These are phyloP conservation scores for Colletotrichum sp. DNA, from an alignment of 2,329 filamentous ascomycete species.

Conservation along the genomic window DNA sequence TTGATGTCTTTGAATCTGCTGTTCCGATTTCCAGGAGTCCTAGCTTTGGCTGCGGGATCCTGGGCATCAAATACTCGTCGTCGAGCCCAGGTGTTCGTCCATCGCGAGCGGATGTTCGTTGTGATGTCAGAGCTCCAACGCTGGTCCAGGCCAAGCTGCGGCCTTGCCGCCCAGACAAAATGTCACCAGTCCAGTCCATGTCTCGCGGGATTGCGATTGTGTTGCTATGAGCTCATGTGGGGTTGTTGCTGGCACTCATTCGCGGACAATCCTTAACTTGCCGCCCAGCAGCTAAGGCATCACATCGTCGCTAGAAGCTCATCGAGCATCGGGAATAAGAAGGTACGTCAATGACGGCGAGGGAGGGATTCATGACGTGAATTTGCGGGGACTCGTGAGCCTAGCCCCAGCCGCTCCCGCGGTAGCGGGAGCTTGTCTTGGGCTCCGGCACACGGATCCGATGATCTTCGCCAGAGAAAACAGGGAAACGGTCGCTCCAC, in stretches of 20 bases:
- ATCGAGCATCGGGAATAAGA: neutral
- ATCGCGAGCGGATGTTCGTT: neutral
- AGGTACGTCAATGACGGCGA: slow-evolving; percentile 9
- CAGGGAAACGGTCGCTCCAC: slow-evolving; percentile 16
- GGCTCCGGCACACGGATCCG: slow-evolving; percentile 18
- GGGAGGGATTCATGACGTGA: slow-evolving; percentile 20
- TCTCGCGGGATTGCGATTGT: neutral
- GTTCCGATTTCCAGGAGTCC: neutral
- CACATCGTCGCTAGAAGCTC: neutral
- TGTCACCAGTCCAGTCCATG: neutral
- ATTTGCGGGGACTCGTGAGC: neutral
- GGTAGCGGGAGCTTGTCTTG: slow-evolving; percentile 5
- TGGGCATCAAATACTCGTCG: slow-evolving; percentile 3
- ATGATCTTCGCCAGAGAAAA: slow-evolving; percentile 12
- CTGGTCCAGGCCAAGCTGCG: neutral
- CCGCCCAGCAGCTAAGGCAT: neutral
- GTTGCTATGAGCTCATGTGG: slow-evolving; percentile 22
- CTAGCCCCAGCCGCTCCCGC: neutral
- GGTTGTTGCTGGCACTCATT: neutral
- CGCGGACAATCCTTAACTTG: neutral
- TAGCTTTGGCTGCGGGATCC: neutral
- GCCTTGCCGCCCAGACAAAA: neutral
- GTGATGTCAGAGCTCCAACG: slow-evolving; percentile 4
- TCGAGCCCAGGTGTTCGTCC: neutral
- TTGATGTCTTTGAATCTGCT: neutral